Percentiles rank a stretch among this genome's conserved stretches.
Conservation (phyloP, 495 filamentous ascomycete species). For the Penicillium antarcticum region DNA sequence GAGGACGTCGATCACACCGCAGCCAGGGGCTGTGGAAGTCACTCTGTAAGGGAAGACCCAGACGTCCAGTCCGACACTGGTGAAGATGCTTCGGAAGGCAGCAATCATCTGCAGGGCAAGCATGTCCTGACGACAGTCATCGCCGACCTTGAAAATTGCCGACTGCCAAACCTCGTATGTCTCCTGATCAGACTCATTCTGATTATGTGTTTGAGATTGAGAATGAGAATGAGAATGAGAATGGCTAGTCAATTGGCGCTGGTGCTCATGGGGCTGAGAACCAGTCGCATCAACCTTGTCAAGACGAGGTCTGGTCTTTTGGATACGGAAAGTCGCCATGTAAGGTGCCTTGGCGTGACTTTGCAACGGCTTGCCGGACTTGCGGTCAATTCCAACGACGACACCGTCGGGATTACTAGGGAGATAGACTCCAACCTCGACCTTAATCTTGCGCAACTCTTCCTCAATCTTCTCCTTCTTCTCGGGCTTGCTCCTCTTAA, state of each 20-base stretch:
- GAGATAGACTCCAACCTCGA: constrained; percentile 95
- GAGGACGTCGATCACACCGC: constrained; percentile 95
- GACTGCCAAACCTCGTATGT: constrained; percentile 96
- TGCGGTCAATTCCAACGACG: constrained; percentile 95
- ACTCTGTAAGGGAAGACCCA: constrained; percentile 97
- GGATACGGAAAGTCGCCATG: constrained; percentile 97
- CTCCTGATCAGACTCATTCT: constrained; percentile 27
- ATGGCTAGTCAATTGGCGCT: constrained; percentile 51
- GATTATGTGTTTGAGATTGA: neutral
- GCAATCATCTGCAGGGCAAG: constrained; percentile 97
- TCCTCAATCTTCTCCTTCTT: constrained; percentile 99
- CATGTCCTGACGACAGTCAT: constrained; percentile 97
- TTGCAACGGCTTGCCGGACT: constrained; percentile 94
- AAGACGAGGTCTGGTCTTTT: constrained; percentile 61
- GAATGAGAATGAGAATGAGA: constrained; percentile 4
- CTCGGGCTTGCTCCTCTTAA: constrained; percentile 88
- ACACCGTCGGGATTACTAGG: constrained; percentile 96
- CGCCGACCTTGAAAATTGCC: constrained; percentile 99
- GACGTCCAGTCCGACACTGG: constrained; percentile 88
- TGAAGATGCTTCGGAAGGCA: constrained; percentile 94
- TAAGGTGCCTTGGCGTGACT: constrained; percentile 97
- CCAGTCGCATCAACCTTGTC: constrained; percentile 13
- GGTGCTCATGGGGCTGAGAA: constrained; percentile 33
- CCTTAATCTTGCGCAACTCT: constrained; percentile 91
- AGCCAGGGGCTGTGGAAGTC: constrained; percentile 96